Base-by-base conservation (phyloP, 108 stramenopile genomes). In the Mayamaea pseudoterrestris region DNA sequence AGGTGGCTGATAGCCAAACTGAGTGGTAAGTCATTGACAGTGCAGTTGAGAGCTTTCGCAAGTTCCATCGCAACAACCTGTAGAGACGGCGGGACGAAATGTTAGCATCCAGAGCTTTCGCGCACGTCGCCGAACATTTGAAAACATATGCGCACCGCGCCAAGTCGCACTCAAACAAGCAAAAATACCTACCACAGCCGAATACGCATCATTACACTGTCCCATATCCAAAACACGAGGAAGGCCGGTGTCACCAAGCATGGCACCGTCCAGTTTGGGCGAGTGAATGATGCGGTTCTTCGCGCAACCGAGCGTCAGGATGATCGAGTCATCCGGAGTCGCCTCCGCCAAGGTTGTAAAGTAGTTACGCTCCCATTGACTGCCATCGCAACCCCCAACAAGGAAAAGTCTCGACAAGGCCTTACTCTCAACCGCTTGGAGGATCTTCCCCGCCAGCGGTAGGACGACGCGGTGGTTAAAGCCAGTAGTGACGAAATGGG, bases 301-400 rank as follows among this genome's bases (percentile, higher is more conserved):
- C 4, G 80, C 86, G 61, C 86, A 89, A 44, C 86, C 86, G 22
- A 89, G 36, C 24, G 86, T 89, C 26, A 83, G 58, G 23, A 83
- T 78, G 26, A 83, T 30, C 6, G 77, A 57, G 60, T 83, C 80
- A 8, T 66, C 60, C 3, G 86, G 86, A 7, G 74, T 59, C 40
- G 69, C 77, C 44, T 74, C 72, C 5, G 81, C 81, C 40, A 89
- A 48, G 3, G 80, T 69, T 25, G 81, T 80, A 49, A 76, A 89
- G 65, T 89, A 83, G 46, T 55, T 78, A 37, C 86, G 63, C 40
- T 81, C 71, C 48, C 75, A 78, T 54, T 89, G 81, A 40, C 62
- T 60, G 14, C 82, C 82, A 64, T 84, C 87, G 44, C 87, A 89
- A 30, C 87, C 87, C 17, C 87, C 87, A 67, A 89, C 84, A 42